Evolutionary conservation across 106 monocot genomes (phyloP), one percentile per base, ranked within the genome.

Genomic region (Cymbidium sinense): DNA sequence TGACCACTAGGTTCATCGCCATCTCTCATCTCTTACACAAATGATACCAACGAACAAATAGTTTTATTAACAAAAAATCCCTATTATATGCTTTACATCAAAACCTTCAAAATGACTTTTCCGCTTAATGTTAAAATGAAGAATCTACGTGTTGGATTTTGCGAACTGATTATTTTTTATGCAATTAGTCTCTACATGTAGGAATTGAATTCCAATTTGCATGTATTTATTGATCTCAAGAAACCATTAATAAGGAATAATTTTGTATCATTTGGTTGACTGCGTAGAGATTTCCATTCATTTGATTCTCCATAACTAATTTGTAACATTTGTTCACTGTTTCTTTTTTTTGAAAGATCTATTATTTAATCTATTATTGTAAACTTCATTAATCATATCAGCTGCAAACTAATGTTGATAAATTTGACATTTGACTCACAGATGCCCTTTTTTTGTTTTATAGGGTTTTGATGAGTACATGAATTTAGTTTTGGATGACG

Each of bases 381-480:
- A 18, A 17, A 10, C 29, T 34, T 58, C 23, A 25, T n/a, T 58
- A 25, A 23, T 58, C 3, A 23, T 23, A n/a, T 25, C 23, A 6
- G 20, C 23, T 58, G 58, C 58, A 8, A 58, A 25, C 6, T 5
- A 25, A 11, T 47, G 11, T 13, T 47, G 37, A 39, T 18, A 11
- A 47, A 47, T 62, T 62, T 62, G 27, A 62, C 61, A 25, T 61
- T 77, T 25, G 47, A 31, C 41, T 70, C 52, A 17, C 13, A 0
- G 69, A 1, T 31, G 5, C 69, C 34, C 51, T 27, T 47, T 13
- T 47, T 11, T 74, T 34, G 25, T 65, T 65, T 79, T 20, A 34
- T 62, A 91, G 95, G 94, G 89, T 34, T 95, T 93, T 81, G 94
- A 95, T 78, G 94, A 95, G 54, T 95, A 91, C 85, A 95, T 91